A percentile compares a stretch with the other conserved stretches of the same genome.
phyloP scores from a whole-genome alignment of 1,284 basidiomycete genomes.

The Anthracocystis panici-leucophaei region DNA sequence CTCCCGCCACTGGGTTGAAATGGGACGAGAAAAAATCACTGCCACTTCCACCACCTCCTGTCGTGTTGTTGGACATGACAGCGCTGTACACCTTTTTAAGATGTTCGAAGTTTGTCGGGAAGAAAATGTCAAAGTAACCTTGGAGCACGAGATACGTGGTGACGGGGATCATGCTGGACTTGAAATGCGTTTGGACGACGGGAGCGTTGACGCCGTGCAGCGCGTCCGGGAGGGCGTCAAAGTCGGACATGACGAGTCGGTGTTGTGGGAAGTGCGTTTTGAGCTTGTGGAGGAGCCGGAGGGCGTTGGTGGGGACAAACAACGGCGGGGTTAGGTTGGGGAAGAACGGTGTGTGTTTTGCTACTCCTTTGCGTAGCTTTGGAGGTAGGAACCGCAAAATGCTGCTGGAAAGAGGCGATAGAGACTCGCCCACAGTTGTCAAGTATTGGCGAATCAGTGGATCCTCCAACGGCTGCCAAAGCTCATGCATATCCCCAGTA shows the following conservation, averaged over 20 bases:
- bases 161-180: conserved; percentile 82
- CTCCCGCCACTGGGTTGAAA: background rate
- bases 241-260: conserved; percentile 91
- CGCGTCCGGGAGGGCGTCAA: conserved; percentile 86
- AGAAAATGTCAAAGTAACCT: conserved; percentile 99
- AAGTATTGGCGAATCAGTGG: conserved; percentile 81
- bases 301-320: conserved; percentile 91
- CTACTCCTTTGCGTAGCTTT: conserved; percentile 55
- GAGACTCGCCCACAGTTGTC: conserved; percentile 27
- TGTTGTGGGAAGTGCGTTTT: conserved; percentile 88
- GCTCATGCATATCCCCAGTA: conserved; percentile 84
- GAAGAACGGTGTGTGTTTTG: conserved; percentile 74
- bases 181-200: conserved; percentile 93
- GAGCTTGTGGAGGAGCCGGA: conserved; percentile 86
- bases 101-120: conserved; percentile 90
- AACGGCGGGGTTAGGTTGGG: conserved; percentile 91
- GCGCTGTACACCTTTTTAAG: conserved; percentile 71
- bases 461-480: conserved; percentile 87
- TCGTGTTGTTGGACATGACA: background rate
- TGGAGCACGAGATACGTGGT: conserved; percentile 91
- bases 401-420: conserved; percentile 27
- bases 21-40: conserved; percentile 15
- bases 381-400: conserved; percentile 77
- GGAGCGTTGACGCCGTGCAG: conserved; percentile 87
- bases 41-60: too few species aligned